Evolutionary conservation across 2,329 filamentous ascomycete genomes (phyloP).

Genomic region (Domatiomyces catenatus): DNA sequence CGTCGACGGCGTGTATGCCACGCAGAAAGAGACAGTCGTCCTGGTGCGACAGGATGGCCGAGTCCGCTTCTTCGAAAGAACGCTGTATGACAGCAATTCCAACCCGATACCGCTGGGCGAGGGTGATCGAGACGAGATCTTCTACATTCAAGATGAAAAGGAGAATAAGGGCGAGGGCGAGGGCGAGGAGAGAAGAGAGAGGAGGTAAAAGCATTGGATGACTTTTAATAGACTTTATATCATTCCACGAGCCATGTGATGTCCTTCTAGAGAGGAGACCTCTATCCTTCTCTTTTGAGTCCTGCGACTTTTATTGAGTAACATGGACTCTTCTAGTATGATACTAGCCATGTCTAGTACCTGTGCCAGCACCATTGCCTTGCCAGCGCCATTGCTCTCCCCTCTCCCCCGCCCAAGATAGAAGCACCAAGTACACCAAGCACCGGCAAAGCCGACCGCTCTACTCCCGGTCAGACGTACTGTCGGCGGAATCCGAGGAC

Average conservation of each 20-base stretch:
- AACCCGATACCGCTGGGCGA: slow-evolving; percentile 30
- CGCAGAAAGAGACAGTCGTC: slow-evolving; percentile 48
- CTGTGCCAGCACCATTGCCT: too few relatives aligned
- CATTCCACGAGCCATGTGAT: neutral
- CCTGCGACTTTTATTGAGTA: too few relatives aligned
- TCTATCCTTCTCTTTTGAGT: too few relatives aligned
- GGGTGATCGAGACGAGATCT: slow-evolving; percentile 34
- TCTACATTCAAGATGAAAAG: slow-evolving; percentile 11
- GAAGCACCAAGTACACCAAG: too few relatives aligned
- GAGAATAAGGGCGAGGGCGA: neutral
- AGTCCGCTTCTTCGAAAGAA: slow-evolving; percentile 48
- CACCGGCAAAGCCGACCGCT: neutral
- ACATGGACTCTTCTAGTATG: too few relatives aligned
- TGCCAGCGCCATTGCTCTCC: too few relatives aligned
- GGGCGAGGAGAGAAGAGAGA: too few relatives aligned
- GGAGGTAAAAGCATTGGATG: neutral
- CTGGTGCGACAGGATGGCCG: slow-evolving; percentile 40
- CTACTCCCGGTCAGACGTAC: neutral
- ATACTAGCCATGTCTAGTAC: too few relatives aligned
- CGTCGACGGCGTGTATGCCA: slow-evolving; percentile 42
- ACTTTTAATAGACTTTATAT: neutral
- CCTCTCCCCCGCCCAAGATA: too few relatives aligned
- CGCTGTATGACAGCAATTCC: slow-evolving; percentile 41
- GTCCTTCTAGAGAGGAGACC: neutral
- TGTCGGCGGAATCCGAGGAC: neutral